Evolutionary conservation across 1,139 yeast genomes (phyloP), one percentile per base, ranked within the genome.

Genomic region (Blastobotrys ciferrii): DNA sequence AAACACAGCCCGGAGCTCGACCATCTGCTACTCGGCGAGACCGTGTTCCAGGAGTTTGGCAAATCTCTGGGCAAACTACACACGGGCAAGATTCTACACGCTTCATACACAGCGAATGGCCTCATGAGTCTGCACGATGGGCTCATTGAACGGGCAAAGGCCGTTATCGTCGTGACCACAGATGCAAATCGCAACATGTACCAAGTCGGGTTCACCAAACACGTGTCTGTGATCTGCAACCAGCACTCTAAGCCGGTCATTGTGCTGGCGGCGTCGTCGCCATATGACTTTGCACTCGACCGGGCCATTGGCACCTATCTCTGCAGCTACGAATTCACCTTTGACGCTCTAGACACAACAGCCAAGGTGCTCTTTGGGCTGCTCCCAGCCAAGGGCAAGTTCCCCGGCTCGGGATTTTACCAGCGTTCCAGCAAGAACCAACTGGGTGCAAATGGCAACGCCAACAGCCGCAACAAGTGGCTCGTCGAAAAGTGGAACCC

Each of bases 41-140:
- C 77, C 43, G 82, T 79, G 2, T 81, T 81, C 57, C 78, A 75
- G 56, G 62, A 61, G 33, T 60, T 65, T 51, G 68, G 68, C 37
- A 53, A 58, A 23, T 55, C 59, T 7, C 48, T 65, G 31, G 59
- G 66, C 5, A 56, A 55, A 33, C 52, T 52, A 14, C 63, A 59
- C 48, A 53, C 66, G 20, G 80, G 75, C 53, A 77, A 76, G 54
- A 81, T 81, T 0, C 62, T 77, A 18, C 86, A 81, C 58, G 78
- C 85, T 0, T 75, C 82, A 0, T 82, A 82, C 57, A 80, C 86
- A 0, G 84, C 85, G 15, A 80, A 81, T 56, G 87, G 87, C 0
- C 68, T 82, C 35, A 78, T 83, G 12, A 69, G 75, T 11, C 65
- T 79, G 44, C 86, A 81, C 57, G 87, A 82, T 57, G 67, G 73